Base-by-base conservation (phyloP, 1,139 yeast species). In the Geotrichum macrosporum region DNA sequence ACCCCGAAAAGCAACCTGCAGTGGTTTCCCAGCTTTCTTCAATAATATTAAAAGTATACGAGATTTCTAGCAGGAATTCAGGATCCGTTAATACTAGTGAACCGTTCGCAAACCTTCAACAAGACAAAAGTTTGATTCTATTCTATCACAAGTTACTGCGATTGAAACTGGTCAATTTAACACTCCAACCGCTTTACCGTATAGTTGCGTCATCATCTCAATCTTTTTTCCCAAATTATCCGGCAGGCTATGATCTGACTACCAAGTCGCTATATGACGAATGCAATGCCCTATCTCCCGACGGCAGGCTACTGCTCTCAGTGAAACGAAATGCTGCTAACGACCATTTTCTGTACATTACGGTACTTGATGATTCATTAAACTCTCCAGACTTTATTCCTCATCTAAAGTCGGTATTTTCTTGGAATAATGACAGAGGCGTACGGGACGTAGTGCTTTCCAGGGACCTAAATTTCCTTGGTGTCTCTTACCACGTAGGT, bases 401-500 rank as follows among this genome's bases (percentile, higher is more conserved):
- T 3, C 38, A 32, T 20, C 44, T 46, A 20, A 46, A 36, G 27
- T 35, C 40, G 15, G 41, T 35, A 13, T 35, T 40, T 35, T 24
- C 40, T 9, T 50, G 53, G 50, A 41, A 26, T 15, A 41, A 39
- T 26, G 50, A 50, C 22, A 24, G 50, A 15, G 33, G 29, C 5
- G 48, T 45, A 9, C 21, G 42, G 15, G 42, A 40, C 22, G 47
- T 50, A 3, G 44, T 41, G 5, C 21, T 50, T 19, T 46, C 53
- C 20, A 34, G 50, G 8, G 53, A 50, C 22, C 18, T 44, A 6
- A 27, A 44, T 12, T 50, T 20, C 27, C 10, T 50, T 3, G 50
- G 44, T 3, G 42, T 50, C 3, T 47, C 53, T 4, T 50, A 47
- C 29, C 41, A 50, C 20, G 47, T 50, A 3, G 53, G 53, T 16